Evolutionary conservation across 495 filamentous ascomycete genomes (phyloP).

Genomic region (Copromyces sp.): DNA sequence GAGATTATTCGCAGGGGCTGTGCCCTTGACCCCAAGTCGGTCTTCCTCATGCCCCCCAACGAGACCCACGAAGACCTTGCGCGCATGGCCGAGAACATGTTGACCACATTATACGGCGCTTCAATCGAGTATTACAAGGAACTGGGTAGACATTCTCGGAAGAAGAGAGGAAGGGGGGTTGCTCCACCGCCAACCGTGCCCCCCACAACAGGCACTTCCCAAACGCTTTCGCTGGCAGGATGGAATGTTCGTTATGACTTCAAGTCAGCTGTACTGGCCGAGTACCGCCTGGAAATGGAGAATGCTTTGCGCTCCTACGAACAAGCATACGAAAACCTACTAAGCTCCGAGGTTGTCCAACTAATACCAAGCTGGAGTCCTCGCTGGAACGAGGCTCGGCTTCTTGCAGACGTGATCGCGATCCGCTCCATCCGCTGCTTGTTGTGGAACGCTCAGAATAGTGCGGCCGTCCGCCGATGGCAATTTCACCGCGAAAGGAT

Average conservation of each 20-base stretch:
- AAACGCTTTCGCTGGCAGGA: slow-evolving; percentile 69
- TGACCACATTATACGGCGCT: slow-evolving; percentile 52
- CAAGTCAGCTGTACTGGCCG: slow-evolving; percentile 80
- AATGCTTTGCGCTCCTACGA: slow-evolving; percentile 72
- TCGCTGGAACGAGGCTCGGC: slow-evolving; percentile 74
- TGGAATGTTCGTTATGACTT: slow-evolving; percentile 92
- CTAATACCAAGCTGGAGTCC: slow-evolving; percentile 78
- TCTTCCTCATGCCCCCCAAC: slow-evolving; percentile 49
- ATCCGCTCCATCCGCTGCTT: slow-evolving; percentile 72
- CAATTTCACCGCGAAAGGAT: slow-evolving; percentile 58
- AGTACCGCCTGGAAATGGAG: slow-evolving; percentile 86
- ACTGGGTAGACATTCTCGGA: slow-evolving; percentile 73
- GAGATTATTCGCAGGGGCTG: slow-evolving; percentile 65
- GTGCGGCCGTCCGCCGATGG: slow-evolving; percentile 68
- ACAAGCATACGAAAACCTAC: slow-evolving; percentile 69
- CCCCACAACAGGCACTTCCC: slow-evolving; percentile 69
- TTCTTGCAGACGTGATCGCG: slow-evolving; percentile 69
- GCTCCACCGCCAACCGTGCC: slow-evolving; percentile 77
- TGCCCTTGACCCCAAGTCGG: slow-evolving; percentile 64
- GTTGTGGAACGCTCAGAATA: slow-evolving; percentile 63
- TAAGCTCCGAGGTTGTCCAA: slow-evolving; percentile 74
- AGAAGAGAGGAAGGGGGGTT: slow-evolving; percentile 66
- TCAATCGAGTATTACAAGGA: slow-evolving; percentile 83
- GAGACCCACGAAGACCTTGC: slow-evolving; percentile 49
- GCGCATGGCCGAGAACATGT: slow-evolving; percentile 46